phyloP scores from a whole-genome alignment of 192 early-diverging fungal genomes.

The Coemansia sp. region DNA sequence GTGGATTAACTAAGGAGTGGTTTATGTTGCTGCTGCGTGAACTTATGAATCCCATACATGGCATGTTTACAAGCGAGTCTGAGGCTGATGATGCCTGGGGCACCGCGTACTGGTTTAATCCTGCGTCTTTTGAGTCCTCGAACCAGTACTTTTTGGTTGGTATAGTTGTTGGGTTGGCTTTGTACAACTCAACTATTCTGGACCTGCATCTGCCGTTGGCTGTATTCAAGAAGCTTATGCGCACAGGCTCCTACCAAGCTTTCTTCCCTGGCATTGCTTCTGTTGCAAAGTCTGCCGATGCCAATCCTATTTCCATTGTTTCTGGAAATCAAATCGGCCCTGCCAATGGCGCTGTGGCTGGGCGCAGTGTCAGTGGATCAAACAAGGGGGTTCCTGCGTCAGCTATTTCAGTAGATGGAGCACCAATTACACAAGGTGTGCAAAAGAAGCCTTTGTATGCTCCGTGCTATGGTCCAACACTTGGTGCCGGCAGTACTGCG shows the following conservation, averaged over 20 bases:
- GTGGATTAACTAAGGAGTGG: constrained; percentile 97
- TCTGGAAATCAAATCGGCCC: constrained; percentile 11
- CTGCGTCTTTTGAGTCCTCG: constrained; percentile 68
- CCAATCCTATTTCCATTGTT: constrained; percentile 13
- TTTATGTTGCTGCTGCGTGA: constrained; percentile 89
- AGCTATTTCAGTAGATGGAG: neutral
- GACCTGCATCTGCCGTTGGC: constrained; percentile 79
- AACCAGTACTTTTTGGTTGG: constrained; percentile 91
- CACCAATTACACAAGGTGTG: neutral
- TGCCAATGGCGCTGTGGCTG: neutral
- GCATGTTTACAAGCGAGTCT: constrained; percentile 76
- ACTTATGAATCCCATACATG: constrained; percentile 91
- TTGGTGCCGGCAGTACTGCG: neutral
- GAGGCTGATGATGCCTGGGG: constrained; percentile 9
- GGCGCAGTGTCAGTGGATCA: neutral
- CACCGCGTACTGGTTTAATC: constrained; percentile 72
- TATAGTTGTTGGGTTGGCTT: constrained; percentile 86
- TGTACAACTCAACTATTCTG: constrained; percentile 92
- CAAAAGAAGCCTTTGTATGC: constrained; percentile 13
- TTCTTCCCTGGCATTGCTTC: constrained; percentile 7
- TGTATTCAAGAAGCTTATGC: constrained; percentile 87
- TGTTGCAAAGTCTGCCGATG: constrained; percentile 14
- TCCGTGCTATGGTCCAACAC: constrained; percentile 11
- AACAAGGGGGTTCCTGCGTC: neutral
- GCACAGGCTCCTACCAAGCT: constrained; percentile 26